Evolutionary conservation across 768 basidiomycete species (phyloP).

Genomic region (Lentinula detonsa): DNA sequence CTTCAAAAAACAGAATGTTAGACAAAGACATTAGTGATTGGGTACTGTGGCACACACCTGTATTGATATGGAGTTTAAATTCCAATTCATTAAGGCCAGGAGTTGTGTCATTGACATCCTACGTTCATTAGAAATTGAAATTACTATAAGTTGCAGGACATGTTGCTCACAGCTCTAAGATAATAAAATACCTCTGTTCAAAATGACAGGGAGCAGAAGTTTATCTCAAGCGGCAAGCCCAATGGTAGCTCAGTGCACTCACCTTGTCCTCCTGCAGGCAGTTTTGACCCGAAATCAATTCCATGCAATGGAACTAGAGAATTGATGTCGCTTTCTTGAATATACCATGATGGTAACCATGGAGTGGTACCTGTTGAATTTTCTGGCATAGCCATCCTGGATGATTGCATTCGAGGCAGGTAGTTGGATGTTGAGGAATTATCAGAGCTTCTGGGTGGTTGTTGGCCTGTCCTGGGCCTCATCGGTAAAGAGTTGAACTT

Average conservation of each 20-base stretch:
- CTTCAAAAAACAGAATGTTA: neutral
- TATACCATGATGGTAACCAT: slow-evolving; percentile 20
- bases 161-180: neutral
- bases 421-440: neutral
- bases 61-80: neutral
- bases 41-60: neutral
- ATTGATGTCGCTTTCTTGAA: neutral
- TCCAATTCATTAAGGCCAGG: neutral
- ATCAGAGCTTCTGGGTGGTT: neutral
- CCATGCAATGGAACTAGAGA: neutral
- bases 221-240: neutral
- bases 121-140: neutral
- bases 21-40: too few relatives aligned
- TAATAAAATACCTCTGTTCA: neutral
- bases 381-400: too few relatives aligned
- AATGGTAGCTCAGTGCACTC: neutral
- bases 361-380: too few relatives aligned
- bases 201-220: neutral
- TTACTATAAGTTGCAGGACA: too few relatives aligned
- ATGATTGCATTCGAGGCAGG: neutral
- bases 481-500: neutral
- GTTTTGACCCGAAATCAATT: neutral
- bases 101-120: neutral
- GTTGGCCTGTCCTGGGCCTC: neutral
- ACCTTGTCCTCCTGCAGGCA: neutral